Conservation (phyloP, 2,329 filamentous ascomycete genomes). For the Stagonosporopsis chrysanthemi region DNA sequence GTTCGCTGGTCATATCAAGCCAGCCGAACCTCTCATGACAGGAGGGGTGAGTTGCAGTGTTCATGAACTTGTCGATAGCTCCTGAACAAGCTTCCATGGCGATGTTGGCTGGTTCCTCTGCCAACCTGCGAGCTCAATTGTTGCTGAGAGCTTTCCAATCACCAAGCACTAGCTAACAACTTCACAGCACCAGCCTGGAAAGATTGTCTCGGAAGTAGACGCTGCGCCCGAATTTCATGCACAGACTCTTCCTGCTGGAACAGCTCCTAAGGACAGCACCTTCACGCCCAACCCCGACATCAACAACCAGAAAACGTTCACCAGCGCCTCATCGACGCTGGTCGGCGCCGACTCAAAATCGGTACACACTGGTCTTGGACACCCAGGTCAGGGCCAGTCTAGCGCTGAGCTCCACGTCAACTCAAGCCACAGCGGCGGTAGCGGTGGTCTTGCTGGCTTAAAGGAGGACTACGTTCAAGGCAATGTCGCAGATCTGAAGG, state of each 20-base stretch:
- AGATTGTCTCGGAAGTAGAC: constrained; percentile 63
- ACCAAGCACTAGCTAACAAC: not conserved
- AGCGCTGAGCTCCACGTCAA: constrained; percentile 59
- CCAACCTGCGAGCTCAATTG: not conserved
- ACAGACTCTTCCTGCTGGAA: constrained; percentile 67
- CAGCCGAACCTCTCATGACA: constrained; percentile 61
- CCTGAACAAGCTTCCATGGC: no score
- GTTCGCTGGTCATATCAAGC: constrained; percentile 61
- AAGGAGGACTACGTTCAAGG: constrained; percentile 32
- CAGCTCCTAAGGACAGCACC: constrained; percentile 62
- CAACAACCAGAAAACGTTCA: constrained; percentile 52
- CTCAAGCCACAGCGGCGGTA: constrained; percentile 44
- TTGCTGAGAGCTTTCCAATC: not conserved
- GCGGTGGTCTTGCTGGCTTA: constrained; percentile 55
- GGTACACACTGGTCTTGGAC: constrained; percentile 62
- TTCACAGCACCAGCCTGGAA: constrained; percentile 69
- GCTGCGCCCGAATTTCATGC: constrained; percentile 66
- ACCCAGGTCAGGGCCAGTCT: constrained; percentile 60
- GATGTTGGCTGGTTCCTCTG: not conserved
- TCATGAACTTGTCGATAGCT: not conserved
- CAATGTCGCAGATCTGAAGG: constrained; percentile 31
- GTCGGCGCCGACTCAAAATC: constrained; percentile 61
- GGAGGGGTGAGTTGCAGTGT: constrained; percentile 58
- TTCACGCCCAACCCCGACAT: constrained; percentile 56
- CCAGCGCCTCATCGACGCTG: constrained; percentile 57